A percentile compares a stretch with the other conserved stretches of the same genome.
These are phyloP conservation scores for Beauveria sp. DNA, from an alignment of 2,329 filamentous ascomycete species.

Conservation along the genomic window DNA sequence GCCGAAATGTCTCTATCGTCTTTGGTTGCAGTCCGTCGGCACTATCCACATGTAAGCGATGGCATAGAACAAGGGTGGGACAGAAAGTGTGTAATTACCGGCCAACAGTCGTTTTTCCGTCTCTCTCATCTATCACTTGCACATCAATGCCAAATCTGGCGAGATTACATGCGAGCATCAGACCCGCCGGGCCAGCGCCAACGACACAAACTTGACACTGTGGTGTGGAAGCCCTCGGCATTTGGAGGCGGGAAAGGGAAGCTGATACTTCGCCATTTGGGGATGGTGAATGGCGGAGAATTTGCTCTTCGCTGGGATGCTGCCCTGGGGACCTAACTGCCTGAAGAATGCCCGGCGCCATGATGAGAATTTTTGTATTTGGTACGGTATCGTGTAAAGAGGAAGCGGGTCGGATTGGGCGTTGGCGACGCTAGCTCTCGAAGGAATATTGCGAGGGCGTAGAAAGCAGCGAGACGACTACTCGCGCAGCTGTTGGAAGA, in stretches of 20 bases:
- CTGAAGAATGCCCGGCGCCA: conserved; percentile 16
- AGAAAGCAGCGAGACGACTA: not conserved
- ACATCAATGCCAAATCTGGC: conserved; percentile 59
- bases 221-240: conserved; percentile 36
- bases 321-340: conserved; percentile 3
- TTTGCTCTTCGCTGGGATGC: conserved; percentile 15
- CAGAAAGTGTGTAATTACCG: conserved; percentile 24
- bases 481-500: not conserved
- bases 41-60: conserved; percentile 22
- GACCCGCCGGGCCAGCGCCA: conserved; percentile 47
- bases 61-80: not conserved
- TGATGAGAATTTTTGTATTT: not conserved
- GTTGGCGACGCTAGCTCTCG: not conserved
- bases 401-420: not conserved
- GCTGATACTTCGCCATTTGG: conserved; percentile 32
- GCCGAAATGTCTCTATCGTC: conserved; percentile 68
- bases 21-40: conserved; percentile 72
- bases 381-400: not conserved
- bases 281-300: conserved; percentile 9
- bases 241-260: conserved; percentile 40
- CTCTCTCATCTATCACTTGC: conserved; percentile 60
- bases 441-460: not conserved
- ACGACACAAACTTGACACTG: conserved; percentile 44
- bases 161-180: conserved; percentile 49
- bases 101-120: conserved; percentile 60